Base-by-base conservation (phyloP, 177 flowering plant species). In the Vitis hybrid region DNA sequence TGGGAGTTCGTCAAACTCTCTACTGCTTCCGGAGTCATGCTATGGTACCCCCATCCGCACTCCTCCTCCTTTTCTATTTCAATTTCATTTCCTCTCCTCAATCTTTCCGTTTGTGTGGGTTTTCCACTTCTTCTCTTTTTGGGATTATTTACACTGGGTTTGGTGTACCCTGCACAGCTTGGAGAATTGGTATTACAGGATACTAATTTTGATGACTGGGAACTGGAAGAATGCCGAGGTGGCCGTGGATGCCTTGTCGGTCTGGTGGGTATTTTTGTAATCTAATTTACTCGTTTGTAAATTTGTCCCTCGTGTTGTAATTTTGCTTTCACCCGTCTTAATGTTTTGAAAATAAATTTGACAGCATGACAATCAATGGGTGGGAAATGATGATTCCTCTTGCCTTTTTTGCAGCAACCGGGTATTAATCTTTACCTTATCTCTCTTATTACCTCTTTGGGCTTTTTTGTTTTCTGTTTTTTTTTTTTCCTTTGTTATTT, bases 131-230 rank as follows among this genome's bases (percentile, higher is more conserved):
- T 31, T 50, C 55, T 33, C 6, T 52, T 22, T 62, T 13, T 50
- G 11, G 18, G 18, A 64, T 55, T 67, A 60, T 2, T 26, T 20
- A 39, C 15, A 3, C 48, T 1, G 15, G 15, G 12, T 19, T 18
- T 26, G 39, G 3, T 60, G 51, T 16, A 50, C 48, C 31, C 12
- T 61, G 66, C 31, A 66, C 75, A 85, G 88, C 56, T 69, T 82
- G 79, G 88, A 85, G 70, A 82, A 77, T 58, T 85, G 86, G 88
- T 85, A 82, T 65, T 85, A 85, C 39, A 72, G 82, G 39, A 81
- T 85, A 13, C 60, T 85, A 52, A 63, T 85, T 15, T 31, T 85
- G 69, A 77, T 85, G 83, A 81, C 86, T 1, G 86, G 85, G 0
- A 9, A 74, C 55, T 45, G 83, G 57, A 5, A 71, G 31, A 65